Conservation (phyloP, 75 land plant genomes). For the Selaginella tamariscina region DNA sequence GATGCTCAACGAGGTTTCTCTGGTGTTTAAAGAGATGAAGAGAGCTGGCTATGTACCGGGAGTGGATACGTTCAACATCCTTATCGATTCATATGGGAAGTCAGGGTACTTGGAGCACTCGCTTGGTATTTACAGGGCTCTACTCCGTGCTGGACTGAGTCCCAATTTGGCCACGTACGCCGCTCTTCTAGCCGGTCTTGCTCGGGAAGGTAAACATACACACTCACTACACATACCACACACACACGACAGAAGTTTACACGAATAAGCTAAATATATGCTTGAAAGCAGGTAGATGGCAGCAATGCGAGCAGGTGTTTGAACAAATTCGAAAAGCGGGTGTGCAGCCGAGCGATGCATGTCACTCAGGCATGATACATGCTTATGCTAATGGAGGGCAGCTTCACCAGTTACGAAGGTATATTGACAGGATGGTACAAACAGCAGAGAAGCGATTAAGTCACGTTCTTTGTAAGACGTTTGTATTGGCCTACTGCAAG, state of each 20-base stretch:
- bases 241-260: too few species aligned
- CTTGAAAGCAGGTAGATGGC: too few species aligned
- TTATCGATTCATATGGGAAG: slow-evolving; percentile 85
- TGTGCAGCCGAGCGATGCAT: slow-evolving; percentile 61
- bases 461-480: slow-evolving; percentile 36
- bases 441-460: background rate
- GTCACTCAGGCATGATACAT: slow-evolving; percentile 69
- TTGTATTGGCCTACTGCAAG: slow-evolving; percentile 65
- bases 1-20: slow-evolving; percentile 14
- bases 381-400: slow-evolving; percentile 80
- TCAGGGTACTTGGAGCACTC: slow-evolving; percentile 80
- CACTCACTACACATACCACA: too few species aligned
- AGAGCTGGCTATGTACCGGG: slow-evolving; percentile 78
- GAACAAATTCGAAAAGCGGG: slow-evolving; percentile 52
- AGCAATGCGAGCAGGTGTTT: slow-evolving; percentile 62
- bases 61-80: slow-evolving; percentile 78
- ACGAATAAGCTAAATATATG: too few species aligned
- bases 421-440: slow-evolving; percentile 21
- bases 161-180: slow-evolving; percentile 87
- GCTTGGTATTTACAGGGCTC: slow-evolving; percentile 60
- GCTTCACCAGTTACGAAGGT: slow-evolving; percentile 30
- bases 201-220: slow-evolving; percentile 88
- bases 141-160: slow-evolving; percentile 57
- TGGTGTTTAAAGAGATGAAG: slow-evolving; percentile 87
- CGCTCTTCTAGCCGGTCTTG: slow-evolving; percentile 75